Evolutionary conservation across 768 basidiomycete species (phyloP).

Genomic region (Chalciporus pseudorubinellus): DNA sequence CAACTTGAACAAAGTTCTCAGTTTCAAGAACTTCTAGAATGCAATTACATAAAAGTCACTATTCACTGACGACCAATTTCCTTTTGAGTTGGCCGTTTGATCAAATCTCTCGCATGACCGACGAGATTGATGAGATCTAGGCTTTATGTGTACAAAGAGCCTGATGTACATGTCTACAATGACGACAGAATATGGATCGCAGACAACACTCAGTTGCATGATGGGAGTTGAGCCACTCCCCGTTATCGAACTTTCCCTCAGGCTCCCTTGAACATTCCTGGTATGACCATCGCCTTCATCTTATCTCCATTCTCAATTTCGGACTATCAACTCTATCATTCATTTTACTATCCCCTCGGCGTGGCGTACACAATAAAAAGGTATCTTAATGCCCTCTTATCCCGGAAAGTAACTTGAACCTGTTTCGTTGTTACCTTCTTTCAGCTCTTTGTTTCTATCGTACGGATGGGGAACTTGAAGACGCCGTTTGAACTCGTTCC

Average conservation of each 20-base stretch:
- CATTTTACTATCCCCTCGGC: slow-evolving; percentile 11
- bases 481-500: neutral
- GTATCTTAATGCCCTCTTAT: neutral
- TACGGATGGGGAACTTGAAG: neutral
- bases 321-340: slow-evolving; percentile 7
- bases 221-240: neutral
- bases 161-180: neutral
- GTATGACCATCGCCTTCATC: neutral
- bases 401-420: neutral
- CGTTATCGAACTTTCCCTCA: neutral
- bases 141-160: too few species aligned
- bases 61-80: neutral
- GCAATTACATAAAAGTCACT: neutral
- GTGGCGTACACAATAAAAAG: neutral
- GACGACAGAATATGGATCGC: neutral
- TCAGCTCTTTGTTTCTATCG: neutral
- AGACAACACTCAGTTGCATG: neutral
- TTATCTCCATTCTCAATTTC: slow-evolving; percentile 3
- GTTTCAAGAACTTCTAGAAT: neutral
- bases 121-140: neutral
- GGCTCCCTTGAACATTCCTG: neutral
- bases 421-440: neutral
- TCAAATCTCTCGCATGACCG: neutral
- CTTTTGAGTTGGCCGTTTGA: neutral
- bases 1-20: neutral